phyloP scores from a whole-genome alignment of 495 filamentous ascomycete genomes.

The Delitschia confertaspora region DNA sequence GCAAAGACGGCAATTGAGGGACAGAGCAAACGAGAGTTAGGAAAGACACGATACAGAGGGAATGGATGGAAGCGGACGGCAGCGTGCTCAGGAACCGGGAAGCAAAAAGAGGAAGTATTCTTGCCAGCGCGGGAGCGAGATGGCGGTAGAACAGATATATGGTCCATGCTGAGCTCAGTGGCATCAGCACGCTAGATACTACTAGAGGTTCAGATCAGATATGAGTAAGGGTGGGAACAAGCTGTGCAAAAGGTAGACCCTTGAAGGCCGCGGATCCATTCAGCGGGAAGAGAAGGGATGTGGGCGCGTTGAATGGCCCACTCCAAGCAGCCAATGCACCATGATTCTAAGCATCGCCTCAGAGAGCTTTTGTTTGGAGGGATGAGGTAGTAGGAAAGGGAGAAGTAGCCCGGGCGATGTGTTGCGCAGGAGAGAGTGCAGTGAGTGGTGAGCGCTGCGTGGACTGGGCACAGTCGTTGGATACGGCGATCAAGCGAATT shows the following conservation, averaged over 20 bases:
- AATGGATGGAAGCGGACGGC: not conserved
- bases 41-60: no score
- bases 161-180: slow-evolving; percentile 13
- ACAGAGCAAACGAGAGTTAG: slow-evolving; percentile 1
- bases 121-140: slow-evolving; percentile 6
- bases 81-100: not conserved
- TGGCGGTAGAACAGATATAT: slow-evolving; percentile 12
- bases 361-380: not conserved
- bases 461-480: slow-evolving; percentile 8
- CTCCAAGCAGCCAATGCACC: slow-evolving; percentile 10
- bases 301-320: slow-evolving; percentile 9
- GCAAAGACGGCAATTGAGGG: slow-evolving; percentile 16
- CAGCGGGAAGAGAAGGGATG: slow-evolving; percentile 5
- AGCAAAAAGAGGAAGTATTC: not conserved
- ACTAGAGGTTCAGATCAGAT: not conserved
- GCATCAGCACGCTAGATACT: slow-evolving; percentile 12
- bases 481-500: slow-evolving; percentile 6
- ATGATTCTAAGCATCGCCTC: slow-evolving; percentile 15
- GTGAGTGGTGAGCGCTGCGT: not conserved
- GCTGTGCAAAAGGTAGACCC: not conserved
- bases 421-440: slow-evolving; percentile 2
- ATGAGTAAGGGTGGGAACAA: not conserved
- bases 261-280: slow-evolving; percentile 1
- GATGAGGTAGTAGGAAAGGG: slow-evolving; percentile 13
- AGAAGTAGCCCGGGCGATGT: slow-evolving; percentile 4